Evolutionary conservation across 2,329 filamentous ascomycete species (phyloP).

Genomic region (Epichloe hybrida): DNA sequence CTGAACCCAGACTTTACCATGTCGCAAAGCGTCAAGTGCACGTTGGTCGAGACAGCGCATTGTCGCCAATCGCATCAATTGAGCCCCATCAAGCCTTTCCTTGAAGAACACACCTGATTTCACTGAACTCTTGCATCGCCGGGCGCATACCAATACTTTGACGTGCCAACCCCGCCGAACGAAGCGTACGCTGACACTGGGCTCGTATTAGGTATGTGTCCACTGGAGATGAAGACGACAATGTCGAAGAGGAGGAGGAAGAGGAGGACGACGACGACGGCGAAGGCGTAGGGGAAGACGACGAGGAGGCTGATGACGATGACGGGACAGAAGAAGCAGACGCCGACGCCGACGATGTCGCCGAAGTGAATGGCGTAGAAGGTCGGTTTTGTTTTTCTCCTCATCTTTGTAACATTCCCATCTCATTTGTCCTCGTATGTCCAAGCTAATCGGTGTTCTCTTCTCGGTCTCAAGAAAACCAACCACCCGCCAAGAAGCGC

Average conservation of each 20-base stretch:
- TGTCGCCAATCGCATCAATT: neutral
- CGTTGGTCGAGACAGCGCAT: neutral
- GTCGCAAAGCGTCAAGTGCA: neutral
- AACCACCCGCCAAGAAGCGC: slow-evolving; percentile 37
- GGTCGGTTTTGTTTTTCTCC: slow-evolving; percentile 16
- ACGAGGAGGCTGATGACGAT: slow-evolving; percentile 11
- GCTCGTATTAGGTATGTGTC: slow-evolving; percentile 20
- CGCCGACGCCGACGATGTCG: slow-evolving; percentile 7
- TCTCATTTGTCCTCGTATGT: neutral
- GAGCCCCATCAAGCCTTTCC: too few species aligned
- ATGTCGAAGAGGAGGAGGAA: slow-evolving; percentile 25
- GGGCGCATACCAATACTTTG: neutral
- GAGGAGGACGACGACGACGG: slow-evolving; percentile 22
- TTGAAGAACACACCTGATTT: neutral
- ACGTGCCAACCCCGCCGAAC: neutral
- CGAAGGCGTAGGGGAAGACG: slow-evolving; percentile 14
- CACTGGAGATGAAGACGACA: slow-evolving; percentile 27
- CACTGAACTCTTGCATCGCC: neutral
- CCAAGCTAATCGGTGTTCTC: neutral
- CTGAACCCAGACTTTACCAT: too few species aligned
- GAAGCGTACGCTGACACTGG: neutral
- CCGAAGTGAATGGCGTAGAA: slow-evolving; percentile 18
- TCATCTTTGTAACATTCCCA: neutral
- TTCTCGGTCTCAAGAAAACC: slow-evolving; percentile 16
- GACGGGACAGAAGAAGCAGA: slow-evolving; percentile 8